Evolutionary conservation across 331 rosid genomes (phyloP).

Genomic region (Quercus phellos): DNA sequence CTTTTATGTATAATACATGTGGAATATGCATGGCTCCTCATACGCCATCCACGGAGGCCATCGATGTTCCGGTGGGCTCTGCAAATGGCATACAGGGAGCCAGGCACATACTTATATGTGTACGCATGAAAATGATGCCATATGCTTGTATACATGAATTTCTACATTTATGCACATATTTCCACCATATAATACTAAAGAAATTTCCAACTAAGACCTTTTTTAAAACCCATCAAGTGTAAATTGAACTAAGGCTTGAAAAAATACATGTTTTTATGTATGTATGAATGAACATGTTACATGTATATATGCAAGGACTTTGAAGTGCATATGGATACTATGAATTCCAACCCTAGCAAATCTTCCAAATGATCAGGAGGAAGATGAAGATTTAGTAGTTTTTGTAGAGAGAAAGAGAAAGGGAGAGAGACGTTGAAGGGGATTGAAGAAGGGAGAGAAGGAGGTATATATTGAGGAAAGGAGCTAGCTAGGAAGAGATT

Average conservation of each 20-base stretch:
- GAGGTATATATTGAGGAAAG: conserved; percentile 25
- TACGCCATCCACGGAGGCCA: conserved; percentile 73
- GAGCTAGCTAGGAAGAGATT: not conserved
- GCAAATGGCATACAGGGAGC: conserved; percentile 83
- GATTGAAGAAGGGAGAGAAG: conserved; percentile 16
- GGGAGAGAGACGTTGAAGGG: conserved; percentile 20
- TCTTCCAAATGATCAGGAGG: not conserved
- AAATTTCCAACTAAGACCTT: not conserved
- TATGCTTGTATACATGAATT: not conserved
- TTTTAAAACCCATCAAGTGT: not conserved
- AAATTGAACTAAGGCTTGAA: not conserved
- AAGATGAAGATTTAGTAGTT: conserved; percentile 2
- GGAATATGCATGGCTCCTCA: conserved; percentile 70
- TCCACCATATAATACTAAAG: not conserved
- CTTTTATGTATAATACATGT: conserved; percentile 15
- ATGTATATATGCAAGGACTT: not conserved
- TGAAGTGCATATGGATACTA: not conserved
- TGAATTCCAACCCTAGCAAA: conserved; percentile 2
- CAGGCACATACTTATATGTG: conserved; percentile 42
- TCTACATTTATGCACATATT: not conserved
- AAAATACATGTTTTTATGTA: conserved; percentile 1
- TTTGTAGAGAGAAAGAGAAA: not conserved
- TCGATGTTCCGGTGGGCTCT: conserved; percentile 46
- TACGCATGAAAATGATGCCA: not conserved
- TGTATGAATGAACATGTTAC: conserved; percentile 24